Evolutionary conservation across 179 eudicot genomes (phyloP), one percentile per base, ranked within the genome.

Genomic region (Gypsophila paniculata): DNA sequence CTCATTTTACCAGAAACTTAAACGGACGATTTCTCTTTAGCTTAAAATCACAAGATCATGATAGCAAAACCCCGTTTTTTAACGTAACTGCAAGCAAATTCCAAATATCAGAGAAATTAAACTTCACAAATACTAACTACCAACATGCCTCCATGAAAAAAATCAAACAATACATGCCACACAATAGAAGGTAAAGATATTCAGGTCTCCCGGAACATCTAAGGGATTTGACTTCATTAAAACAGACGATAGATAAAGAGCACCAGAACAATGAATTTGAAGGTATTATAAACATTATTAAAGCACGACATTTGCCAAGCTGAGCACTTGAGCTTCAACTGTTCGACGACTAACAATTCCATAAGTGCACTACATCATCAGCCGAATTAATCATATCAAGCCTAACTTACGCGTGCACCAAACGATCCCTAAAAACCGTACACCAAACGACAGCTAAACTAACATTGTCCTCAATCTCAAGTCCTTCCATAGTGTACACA

Each of bases 1-100:
- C 96, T 90, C 93, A 88, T 88, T 78, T 73, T 81, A 54, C 55
- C 49, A 58, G 44, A 61, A 64, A 59, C 54, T 73, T 52, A 15
- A 19, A 48, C 22, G 48, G 8, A 46, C 59, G n/a, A 72, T 19
- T 46, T 34, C 14, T 51, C 38, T 71, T 25, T 12, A 53, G 49
- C 60, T 63, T 25, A 10, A 49, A 73, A 38, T 76, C 83, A 80
- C 46, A 69, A 23, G 74, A 73, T 62, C 80, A 73, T 80, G 68
- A 69, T 64, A 72, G 21, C 25, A 58, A 63, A n/a, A 25, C 63
- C 49, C 54, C 54, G n/a, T 15, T 29, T 53, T 61, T 64, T 49
- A 46, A 38, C 34, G 25, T 12, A 17, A 65, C 83, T 80, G 80
- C 75, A 76, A 11, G 32, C 19, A 73, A n/a, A 72, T 9, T 44